phyloP scores from a whole-genome alignment of 371 early-diverging fungal species.

The Batrachochytrium dendrobatidis region DNA sequence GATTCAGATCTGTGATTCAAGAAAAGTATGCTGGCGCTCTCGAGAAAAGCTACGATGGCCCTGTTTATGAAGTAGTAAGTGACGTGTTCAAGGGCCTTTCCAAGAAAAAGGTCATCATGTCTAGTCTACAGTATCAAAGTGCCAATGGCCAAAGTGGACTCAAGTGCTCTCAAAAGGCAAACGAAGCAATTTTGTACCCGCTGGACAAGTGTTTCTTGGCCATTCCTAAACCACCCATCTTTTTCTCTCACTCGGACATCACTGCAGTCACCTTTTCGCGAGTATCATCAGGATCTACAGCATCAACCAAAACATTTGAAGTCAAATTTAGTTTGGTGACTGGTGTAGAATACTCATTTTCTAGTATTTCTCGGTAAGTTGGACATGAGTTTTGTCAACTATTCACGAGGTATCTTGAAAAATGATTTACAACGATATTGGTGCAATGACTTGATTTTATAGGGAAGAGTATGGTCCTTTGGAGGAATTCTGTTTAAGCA shows the following conservation, averaged over 20 bases:
- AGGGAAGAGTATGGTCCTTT: constrained; percentile 83
- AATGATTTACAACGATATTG: not conserved
- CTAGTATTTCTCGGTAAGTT: constrained; percentile 64
- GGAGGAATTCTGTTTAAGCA: constrained; percentile 68
- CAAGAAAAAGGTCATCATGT: constrained; percentile 67
- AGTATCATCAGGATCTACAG: constrained; percentile 58
- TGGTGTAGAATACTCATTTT: constrained; percentile 75
- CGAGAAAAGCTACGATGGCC: constrained; percentile 82
- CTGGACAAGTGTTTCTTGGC: constrained; percentile 89
- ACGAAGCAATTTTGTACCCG: constrained; percentile 95
- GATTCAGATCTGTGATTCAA: constrained; percentile 44
- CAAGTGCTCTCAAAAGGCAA: constrained; percentile 97
- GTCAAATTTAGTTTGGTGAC: constrained; percentile 80
- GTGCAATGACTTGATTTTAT: not conserved
- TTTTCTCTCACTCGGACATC: constrained; percentile 81
- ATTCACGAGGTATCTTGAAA: no score
- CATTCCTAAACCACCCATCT: constrained; percentile 91
- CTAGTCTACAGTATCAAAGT: constrained; percentile 38
- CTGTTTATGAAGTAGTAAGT: constrained; percentile 79
- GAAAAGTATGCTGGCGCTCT: constrained; percentile 72
- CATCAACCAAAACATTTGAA: constrained; percentile 78
- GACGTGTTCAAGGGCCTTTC: constrained; percentile 86
- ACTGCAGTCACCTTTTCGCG: constrained; percentile 88
- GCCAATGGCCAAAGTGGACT: constrained; percentile 52
- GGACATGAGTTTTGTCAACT: not conserved